Conservation (phyloP, 2,329 filamentous ascomycete genomes). For the Penicillium sp. region DNA sequence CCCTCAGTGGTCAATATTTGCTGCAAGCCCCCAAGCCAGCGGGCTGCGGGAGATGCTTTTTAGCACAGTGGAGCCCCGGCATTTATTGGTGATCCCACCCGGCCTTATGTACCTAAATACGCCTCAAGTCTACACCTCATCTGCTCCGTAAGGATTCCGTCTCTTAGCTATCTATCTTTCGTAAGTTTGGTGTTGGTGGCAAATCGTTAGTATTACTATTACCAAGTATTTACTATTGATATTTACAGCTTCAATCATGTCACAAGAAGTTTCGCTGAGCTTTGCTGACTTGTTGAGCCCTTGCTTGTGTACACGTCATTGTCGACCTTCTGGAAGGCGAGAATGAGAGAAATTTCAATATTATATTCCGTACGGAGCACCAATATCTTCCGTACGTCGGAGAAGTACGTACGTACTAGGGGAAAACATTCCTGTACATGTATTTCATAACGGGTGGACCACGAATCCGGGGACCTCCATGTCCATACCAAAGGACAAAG, state of each 20-base stretch:
- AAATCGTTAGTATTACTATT: neutral
- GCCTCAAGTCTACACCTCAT: neutral
- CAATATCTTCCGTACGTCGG: neutral
- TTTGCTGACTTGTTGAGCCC: neutral
- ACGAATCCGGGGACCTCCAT: constrained; percentile 6
- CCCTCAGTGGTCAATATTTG: neutral
- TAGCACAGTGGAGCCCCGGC: constrained; percentile 15
- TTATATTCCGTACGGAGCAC: neutral
- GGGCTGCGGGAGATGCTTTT: constrained; percentile 14
- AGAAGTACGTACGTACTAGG: neutral
- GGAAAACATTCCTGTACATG: too few species aligned
- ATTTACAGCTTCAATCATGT: neutral
- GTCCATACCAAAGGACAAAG: neutral
- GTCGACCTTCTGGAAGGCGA: constrained; percentile 5
- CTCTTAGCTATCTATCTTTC: neutral
- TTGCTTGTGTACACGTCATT: constrained; percentile 6
- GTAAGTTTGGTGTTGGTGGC: constrained; percentile 1
- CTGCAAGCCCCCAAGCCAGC: neutral
- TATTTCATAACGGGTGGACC: neutral
- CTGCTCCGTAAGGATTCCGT: neutral
- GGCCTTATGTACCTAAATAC: neutral
- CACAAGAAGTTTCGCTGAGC: neutral
- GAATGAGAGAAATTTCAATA: neutral
- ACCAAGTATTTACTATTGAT: too few species aligned
- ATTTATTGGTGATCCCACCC: constrained; percentile 13